A percentile compares a stretch with the other conserved stretches of the same genome.
Conservation (phyloP, 1,139 yeast genomes). For the Blastobotrys aristatus region DNA sequence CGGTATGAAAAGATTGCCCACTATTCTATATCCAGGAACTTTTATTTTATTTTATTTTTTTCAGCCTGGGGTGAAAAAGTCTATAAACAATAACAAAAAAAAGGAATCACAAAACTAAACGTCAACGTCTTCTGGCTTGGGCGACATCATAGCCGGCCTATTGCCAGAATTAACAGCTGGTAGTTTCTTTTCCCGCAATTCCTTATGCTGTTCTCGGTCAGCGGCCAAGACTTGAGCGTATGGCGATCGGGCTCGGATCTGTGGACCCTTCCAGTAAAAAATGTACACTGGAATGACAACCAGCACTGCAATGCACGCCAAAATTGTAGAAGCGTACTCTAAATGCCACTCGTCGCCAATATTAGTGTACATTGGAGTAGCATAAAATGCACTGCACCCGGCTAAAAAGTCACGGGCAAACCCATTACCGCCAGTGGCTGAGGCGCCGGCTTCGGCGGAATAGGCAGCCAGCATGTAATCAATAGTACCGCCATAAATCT, state of each 20-base stretch:
- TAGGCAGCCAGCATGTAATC: constrained; percentile 41
- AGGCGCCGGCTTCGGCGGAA: constrained; percentile 38
- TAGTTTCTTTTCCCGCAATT: not conserved
- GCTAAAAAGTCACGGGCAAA: constrained; percentile 41
- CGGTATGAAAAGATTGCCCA: too few relatives aligned
- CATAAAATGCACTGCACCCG: constrained; percentile 38
- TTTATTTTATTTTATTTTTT: too few relatives aligned
- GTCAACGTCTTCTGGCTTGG: not conserved
- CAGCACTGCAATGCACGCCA: constrained; percentile 34
- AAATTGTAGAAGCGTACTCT: constrained; percentile 39
- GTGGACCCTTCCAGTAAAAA: constrained; percentile 47
- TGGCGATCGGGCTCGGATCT: constrained; percentile 45
- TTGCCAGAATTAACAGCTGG: not conserved
- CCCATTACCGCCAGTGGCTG: constrained; percentile 42
- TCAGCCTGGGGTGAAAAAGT: too few relatives aligned
- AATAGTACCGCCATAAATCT: constrained; percentile 40
- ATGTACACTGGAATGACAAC: constrained; percentile 35
- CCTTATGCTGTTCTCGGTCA: constrained; percentile 6
- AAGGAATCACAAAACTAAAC: not conserved
- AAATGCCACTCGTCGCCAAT: constrained; percentile 29
- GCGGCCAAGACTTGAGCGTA: constrained; percentile 27
- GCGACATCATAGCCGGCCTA: not conserved
- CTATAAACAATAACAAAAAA: not conserved
- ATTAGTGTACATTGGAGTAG: constrained; percentile 35
- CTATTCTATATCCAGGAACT: too few relatives aligned